Evolutionary conservation across 2,329 filamentous ascomycete genomes (phyloP).

Genomic region (Talaromyces sp.): DNA sequence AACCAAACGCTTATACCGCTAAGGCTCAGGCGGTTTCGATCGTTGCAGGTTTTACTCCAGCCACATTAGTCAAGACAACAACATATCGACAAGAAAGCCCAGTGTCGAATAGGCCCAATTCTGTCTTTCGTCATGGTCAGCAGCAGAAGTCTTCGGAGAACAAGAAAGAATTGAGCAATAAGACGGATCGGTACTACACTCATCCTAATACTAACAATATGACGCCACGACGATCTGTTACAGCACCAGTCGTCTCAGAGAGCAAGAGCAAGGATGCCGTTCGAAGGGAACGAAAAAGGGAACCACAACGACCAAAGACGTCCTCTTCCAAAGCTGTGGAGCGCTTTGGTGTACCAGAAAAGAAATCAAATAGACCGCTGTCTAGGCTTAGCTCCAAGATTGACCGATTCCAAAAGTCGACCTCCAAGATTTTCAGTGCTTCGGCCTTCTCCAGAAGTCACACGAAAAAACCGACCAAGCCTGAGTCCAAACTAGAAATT

Average conservation of each 20-base stretch:
- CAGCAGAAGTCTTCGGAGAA: not conserved
- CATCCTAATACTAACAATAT: not conserved
- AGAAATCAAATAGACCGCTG: constrained; percentile 1
- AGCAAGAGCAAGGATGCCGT: not conserved
- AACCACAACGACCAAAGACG: constrained; percentile 7
- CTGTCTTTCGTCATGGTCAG: not conserved
- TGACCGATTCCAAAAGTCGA: constrained; percentile 5
- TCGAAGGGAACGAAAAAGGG: not conserved
- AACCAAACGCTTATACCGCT: not conserved
- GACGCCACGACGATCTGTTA: constrained; percentile 8
- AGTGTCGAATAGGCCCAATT: not conserved
- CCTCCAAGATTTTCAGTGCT: constrained; percentile 14
- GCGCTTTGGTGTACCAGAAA: not conserved
- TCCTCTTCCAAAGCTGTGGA: not conserved
- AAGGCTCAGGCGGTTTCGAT: constrained; percentile 1
- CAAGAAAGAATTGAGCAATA: not conserved
- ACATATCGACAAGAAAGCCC: not conserved
- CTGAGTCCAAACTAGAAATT: constrained; percentile 17
- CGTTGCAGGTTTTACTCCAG: constrained; percentile 1
- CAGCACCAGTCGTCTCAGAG: not conserved
- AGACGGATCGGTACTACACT: constrained; percentile 1
- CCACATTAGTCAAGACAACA: constrained; percentile 10
- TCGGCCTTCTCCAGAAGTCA: constrained; percentile 8
- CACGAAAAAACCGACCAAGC: constrained; percentile 17
- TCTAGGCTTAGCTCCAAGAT: constrained; percentile 8